Evolutionary conservation across 83 land plant genomes (phyloP).

Genomic region (Thuja plicata): DNA sequence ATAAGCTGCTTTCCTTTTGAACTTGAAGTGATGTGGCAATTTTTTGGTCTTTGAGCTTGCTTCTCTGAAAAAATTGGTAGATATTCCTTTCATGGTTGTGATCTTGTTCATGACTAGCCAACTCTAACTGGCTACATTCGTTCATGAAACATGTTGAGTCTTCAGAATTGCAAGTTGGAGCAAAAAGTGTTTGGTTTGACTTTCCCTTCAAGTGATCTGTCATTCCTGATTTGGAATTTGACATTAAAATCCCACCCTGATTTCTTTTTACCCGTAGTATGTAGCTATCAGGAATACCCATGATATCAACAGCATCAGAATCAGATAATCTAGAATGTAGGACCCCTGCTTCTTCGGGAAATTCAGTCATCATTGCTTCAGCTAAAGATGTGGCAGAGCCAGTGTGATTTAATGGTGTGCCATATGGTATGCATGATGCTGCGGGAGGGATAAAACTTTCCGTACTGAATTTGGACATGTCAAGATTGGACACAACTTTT

Average conservation of each 20-base stretch:
- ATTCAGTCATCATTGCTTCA: not conserved
- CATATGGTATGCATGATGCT: not conserved
- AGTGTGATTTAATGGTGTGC: too few relatives aligned
- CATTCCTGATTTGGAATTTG: slow-evolving; percentile 20
- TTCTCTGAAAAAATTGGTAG: slow-evolving; percentile 63
- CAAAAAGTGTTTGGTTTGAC: slow-evolving; percentile 72
- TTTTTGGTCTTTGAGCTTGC: slow-evolving; percentile 22
- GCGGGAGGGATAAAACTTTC: not conserved
- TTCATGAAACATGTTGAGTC: not conserved
- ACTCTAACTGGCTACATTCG: slow-evolving; percentile 10
- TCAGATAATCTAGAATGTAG: not conserved
- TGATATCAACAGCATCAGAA: not conserved
- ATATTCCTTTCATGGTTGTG: slow-evolving; percentile 60
- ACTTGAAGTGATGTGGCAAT: slow-evolving; percentile 6
- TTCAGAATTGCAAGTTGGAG: slow-evolving; percentile 26
- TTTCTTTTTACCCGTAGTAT: not conserved
- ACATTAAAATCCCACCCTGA: not conserved
- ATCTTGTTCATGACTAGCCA: slow-evolving; percentile 20
- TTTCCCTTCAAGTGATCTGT: slow-evolving; percentile 52
- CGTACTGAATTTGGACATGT: not conserved
- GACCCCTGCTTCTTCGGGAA: not conserved
- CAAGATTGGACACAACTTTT: not conserved
- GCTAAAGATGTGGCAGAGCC: not conserved
- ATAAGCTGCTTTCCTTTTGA: not conserved
- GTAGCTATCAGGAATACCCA: not conserved